These are phyloP conservation scores for Raddia distichophylla DNA, from an alignment of 176 grass and related monocot species.

Conservation along the genomic window DNA sequence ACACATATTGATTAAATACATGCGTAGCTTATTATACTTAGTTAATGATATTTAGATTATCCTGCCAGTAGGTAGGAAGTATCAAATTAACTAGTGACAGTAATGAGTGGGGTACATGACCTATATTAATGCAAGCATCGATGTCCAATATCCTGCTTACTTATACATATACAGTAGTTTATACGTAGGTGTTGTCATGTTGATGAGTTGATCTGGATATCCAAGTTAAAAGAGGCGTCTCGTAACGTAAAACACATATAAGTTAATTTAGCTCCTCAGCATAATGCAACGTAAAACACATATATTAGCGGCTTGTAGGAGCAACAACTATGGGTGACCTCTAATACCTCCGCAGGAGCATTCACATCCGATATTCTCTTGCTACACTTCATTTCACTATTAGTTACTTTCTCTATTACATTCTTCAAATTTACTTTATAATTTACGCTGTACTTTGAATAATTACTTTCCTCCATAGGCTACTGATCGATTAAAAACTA, in stretches of 20 bases:
- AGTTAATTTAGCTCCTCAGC: neutral
- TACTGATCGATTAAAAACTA: no score
- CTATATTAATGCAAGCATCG: slow-evolving; percentile 12
- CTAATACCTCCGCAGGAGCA: no score
- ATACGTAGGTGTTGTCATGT: slow-evolving; percentile 8
- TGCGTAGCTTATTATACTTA: slow-evolving; percentile 6
- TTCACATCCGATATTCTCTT: no score
- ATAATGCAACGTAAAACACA: neutral
- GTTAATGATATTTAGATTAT: slow-evolving; percentile 40
- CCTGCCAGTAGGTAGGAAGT: slow-evolving; percentile 30
- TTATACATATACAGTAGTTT: neutral
- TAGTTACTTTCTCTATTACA: no score
- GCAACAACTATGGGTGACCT: neutral
- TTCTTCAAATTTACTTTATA: no score
- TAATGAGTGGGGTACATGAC: slow-evolving; percentile 36
- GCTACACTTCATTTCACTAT: no score
- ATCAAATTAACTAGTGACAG: slow-evolving; percentile 2
- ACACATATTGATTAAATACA: neutral
- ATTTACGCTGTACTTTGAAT: no score
- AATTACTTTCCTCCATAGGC: no score
- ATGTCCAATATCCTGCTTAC: neutral
- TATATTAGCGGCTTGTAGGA: no score
- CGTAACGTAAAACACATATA: neutral
- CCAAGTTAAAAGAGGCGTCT: neutral
- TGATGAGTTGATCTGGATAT: neutral